Percentiles rank a stretch among this genome's conserved stretches.
These are phyloP conservation scores for Telfairia occidentalis DNA, from an alignment of 331 rosid species.

Conservation along the genomic window DNA sequence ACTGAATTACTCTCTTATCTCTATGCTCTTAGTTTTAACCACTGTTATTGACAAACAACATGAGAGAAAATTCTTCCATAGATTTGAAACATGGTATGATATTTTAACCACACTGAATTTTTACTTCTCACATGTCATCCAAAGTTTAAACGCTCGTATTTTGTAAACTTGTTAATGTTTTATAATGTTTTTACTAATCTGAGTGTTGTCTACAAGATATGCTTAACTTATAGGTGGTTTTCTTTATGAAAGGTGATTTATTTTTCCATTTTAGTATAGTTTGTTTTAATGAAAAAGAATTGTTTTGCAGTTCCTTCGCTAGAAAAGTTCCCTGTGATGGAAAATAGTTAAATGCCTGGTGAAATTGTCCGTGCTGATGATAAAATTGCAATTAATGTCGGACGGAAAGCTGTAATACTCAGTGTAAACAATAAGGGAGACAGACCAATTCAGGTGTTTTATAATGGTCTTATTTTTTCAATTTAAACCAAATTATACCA, in stretches of 20 bases:
- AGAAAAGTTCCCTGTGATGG: conserved; percentile 45
- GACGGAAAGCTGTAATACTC: conserved; percentile 54
- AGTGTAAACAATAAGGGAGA: conserved; percentile 68
- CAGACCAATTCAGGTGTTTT: conserved; percentile 79
- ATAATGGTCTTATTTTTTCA: background rate
- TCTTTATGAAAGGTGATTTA: background rate
- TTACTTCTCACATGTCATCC: background rate
- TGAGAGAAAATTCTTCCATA: background rate
- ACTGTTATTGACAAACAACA: background rate
- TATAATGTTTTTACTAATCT: background rate
- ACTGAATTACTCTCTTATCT: background rate
- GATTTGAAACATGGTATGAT: background rate
- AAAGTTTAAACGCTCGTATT: background rate
- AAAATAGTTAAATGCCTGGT: conserved; percentile 49
- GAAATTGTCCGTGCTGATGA: conserved; percentile 32
- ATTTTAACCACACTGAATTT: background rate
- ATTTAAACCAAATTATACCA: background rate
- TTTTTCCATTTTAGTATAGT: background rate
- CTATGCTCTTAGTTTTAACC: background rate
- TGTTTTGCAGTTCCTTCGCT: conserved; percentile 63
- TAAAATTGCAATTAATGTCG: conserved; percentile 38
- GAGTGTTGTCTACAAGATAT: background rate
- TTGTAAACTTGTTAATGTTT: background rate
- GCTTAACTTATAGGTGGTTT: background rate
- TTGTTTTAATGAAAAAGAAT: conserved; percentile 14